Evolutionary conservation across 306 rosid genomes (phyloP), one percentile per base, ranked within the genome.

Genomic region (Heteromeles arbutifolia): DNA sequence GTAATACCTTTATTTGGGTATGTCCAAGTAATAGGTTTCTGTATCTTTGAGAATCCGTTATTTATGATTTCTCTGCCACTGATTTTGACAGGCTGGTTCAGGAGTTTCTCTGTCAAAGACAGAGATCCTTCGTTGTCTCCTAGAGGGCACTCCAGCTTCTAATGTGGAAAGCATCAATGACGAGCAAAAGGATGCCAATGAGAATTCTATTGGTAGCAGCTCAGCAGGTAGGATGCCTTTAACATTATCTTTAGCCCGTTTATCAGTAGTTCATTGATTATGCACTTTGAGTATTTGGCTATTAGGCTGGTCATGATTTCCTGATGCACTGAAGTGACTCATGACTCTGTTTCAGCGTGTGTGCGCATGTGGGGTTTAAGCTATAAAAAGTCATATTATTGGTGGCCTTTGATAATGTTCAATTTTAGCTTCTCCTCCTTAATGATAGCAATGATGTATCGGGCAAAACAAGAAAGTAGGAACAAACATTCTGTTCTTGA

Each of bases 111-210:
- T 95, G 77, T 81, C 96, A 28, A 92, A 87, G 87, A 79, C 76
- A 70, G 85, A 84, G 73, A 80, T 92, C 70, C 84, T 88, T 52
- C 85, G 11, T 62, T 76, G 59, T 87, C 82, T 92, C 62, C 83
- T 95, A 43, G 96, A 90, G 82, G 99, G 92, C 32, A 92, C 97
- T 67, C 84, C 84, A 41, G 96, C 91, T 72, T 80, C 97, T 76
- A 59, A 79, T 24, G 67, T 45, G 8, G 92, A 74, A 73, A 74
- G 76, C 67, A 56, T 78, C 44, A 89, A 37, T 32, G 89, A 79
- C 43, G 93, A 85, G 52, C 91, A 85, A 69, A 84, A 83, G 34
- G 91, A 86, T 5, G 71, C 84, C 43, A 65, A 48, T 79, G 84
- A 84, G 67, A 79, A 71, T 61, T 76, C 83, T 53, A 82, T 79